Percentiles rank a stretch among this genome's conserved stretches.
Conservation (phyloP, 306 rosid species). For the barrel medic (Medicago truncatula) region DNA sequence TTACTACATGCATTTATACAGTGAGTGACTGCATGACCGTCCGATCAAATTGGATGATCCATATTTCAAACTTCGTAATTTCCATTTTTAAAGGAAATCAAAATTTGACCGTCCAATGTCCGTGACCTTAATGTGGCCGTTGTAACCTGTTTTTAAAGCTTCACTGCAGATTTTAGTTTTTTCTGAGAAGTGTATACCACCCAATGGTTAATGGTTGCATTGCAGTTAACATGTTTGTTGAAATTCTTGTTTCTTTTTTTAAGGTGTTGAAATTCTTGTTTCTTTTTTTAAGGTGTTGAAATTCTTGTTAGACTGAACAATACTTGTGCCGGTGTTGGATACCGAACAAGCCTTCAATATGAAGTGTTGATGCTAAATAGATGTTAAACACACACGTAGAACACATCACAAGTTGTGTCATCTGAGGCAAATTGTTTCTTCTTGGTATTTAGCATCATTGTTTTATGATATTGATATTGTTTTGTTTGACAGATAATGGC, state of each 20-base stretch:
- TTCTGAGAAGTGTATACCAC: neutral
- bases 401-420: constrained; percentile 8
- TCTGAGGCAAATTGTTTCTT: constrained; percentile 7
- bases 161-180: constrained; percentile 17
- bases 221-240: constrained; percentile 11
- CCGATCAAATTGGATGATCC: no score
- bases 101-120: no score
- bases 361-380: neutral
- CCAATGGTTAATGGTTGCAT: constrained; percentile 3
- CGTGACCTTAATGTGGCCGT: neutral
- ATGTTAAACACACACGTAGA: constrained; percentile 2
- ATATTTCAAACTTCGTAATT: no score
- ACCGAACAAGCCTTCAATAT: neutral
- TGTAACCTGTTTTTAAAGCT: neutral
- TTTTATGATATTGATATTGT: constrained; percentile 35
- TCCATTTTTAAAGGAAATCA: no score
- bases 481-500: constrained; percentile 54
- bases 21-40: no score
- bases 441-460: constrained; percentile 25
- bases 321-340: neutral
- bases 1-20: no score
- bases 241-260: constrained; percentile 1
- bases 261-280: constrained; percentile 13
- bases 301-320: constrained; percentile 22
- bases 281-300: neutral